A percentile compares a stretch with the other conserved stretches of the same genome.
phyloP scores from a whole-genome alignment of 1,284 basidiomycete genomes.

The Rhizoctonia solani region DNA sequence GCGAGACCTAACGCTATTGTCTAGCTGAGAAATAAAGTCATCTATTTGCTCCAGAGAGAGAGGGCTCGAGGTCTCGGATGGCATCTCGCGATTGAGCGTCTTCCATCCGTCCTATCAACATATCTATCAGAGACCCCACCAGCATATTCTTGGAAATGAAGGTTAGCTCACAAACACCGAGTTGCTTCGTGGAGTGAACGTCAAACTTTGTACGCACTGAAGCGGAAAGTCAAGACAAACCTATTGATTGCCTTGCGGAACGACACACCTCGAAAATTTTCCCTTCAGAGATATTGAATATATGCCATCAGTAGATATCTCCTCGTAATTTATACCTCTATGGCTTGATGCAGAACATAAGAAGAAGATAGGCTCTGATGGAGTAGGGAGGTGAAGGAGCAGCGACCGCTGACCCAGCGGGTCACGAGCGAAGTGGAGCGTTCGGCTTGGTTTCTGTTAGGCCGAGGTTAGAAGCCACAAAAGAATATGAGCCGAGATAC shows the following conservation, averaged over 20 bases:
- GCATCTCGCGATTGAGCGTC: slow-evolving; percentile 32
- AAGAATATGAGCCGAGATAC: background rate
- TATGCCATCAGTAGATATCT: slow-evolving; percentile 64
- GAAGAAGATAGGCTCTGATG: slow-evolving; percentile 56
- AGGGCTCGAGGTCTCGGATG: background rate
- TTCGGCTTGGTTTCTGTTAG: slow-evolving; percentile 49
- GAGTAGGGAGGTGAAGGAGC: slow-evolving; percentile 64
- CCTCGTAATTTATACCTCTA: slow-evolving; percentile 55
- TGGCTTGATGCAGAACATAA: slow-evolving; percentile 66
- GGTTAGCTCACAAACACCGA: background rate
- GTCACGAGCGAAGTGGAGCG: slow-evolving; percentile 82
- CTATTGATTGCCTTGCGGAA: too few relatives aligned
- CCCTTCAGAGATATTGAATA: slow-evolving; percentile 55
- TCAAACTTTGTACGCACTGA: slow-evolving; percentile 11
- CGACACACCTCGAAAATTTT: slow-evolving; percentile 10
- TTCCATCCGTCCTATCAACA: slow-evolving; percentile 17
- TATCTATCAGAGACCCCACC: slow-evolving; percentile 55
- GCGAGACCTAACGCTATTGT: slow-evolving; percentile 47
- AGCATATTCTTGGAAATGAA: background rate
- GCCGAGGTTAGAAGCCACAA: slow-evolving; percentile 11
- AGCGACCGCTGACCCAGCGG: slow-evolving; percentile 91
- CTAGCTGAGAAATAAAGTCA: slow-evolving; percentile 46
- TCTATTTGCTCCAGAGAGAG: slow-evolving; percentile 36
- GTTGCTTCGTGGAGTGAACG: slow-evolving; percentile 15
- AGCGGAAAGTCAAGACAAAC: slow-evolving; percentile 3